These are phyloP conservation scores for Penicillium aurantiogriseum DNA, from an alignment of 2,329 filamentous ascomycete species.

Conservation along the genomic window DNA sequence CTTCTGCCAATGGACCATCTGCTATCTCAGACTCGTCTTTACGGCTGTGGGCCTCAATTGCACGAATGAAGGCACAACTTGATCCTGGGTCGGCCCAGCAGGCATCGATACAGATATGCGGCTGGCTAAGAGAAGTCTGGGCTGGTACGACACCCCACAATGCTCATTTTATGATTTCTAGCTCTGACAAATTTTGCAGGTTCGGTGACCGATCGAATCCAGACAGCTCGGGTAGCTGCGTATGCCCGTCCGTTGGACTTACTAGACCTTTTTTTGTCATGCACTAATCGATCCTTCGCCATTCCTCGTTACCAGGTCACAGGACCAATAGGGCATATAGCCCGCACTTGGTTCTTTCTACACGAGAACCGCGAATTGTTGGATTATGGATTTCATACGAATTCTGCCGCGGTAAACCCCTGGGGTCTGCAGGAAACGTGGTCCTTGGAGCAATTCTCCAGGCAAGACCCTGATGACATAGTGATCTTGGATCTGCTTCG, in stretches of 20 bases:
- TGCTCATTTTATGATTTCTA: constrained; percentile 7
- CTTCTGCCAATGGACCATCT: constrained; percentile 74
- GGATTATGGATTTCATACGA: constrained; percentile 50
- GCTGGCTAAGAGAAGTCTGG: constrained; percentile 83
- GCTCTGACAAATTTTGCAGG: constrained; percentile 39
- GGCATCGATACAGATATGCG: constrained; percentile 69
- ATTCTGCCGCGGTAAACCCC: constrained; percentile 20
- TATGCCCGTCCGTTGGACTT: constrained; percentile 67
- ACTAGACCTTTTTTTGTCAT: constrained; percentile 66
- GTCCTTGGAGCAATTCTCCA: constrained; percentile 25
- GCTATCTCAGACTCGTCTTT: constrained; percentile 76
- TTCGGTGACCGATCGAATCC: constrained; percentile 59
- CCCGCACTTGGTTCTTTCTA: constrained; percentile 43
- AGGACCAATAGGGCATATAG: constrained; percentile 32
- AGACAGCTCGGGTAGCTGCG: constrained; percentile 62
- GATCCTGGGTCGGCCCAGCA: constrained; percentile 67
- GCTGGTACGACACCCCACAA: constrained; percentile 60
- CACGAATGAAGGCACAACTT: constrained; percentile 64
- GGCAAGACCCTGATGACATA: constrained; percentile 35
- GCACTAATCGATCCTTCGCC: constrained; percentile 56
- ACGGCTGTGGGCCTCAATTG: constrained; percentile 66
- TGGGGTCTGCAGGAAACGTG: constrained; percentile 26
- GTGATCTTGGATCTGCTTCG: constrained; percentile 48
- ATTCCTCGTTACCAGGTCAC: constrained; percentile 20
- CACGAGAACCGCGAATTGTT: constrained; percentile 43